Conservation (phyloP, 352 stramenopile species). For the Globisporangium uncinulatum region DNA sequence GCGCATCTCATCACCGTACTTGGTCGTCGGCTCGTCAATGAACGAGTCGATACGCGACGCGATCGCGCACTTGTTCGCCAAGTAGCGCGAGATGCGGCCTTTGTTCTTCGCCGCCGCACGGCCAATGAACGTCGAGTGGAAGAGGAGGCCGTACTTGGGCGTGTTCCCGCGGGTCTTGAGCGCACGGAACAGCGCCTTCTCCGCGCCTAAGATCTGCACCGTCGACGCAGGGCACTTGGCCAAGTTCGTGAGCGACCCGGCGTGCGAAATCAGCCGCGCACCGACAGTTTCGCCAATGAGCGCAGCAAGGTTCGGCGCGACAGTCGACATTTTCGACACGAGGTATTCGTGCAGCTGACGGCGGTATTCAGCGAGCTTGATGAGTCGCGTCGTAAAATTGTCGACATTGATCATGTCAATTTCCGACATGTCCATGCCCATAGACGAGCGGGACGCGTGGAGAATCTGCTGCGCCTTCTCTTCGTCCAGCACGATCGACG, state of each 20-base stretch:
- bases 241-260: slow-evolving; percentile 97
- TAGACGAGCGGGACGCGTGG: slow-evolving; percentile 93
- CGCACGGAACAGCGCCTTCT: slow-evolving; percentile 99
- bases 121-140: slow-evolving; percentile 99
- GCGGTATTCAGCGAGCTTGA: slow-evolving; percentile 98
- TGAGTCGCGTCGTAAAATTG: slow-evolving; percentile 97
- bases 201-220: slow-evolving; percentile 99
- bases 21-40: slow-evolving; percentile 92
- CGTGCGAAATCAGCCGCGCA: slow-evolving; percentile 99
- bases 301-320: slow-evolving; percentile 98
- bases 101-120: slow-evolving; percentile 99
- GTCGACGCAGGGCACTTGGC: slow-evolving; percentile 99
- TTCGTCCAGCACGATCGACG: slow-evolving; percentile 97
- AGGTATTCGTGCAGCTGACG: slow-evolving; percentile 94
- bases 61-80: slow-evolving; percentile 99
- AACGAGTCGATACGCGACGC: slow-evolving; percentile 99
- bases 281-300: slow-evolving; percentile 99
- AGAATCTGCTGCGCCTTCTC: slow-evolving; percentile 95
- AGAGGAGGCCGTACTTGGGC: slow-evolving; percentile 99
- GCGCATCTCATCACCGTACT: slow-evolving; percentile 98
- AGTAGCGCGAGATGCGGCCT: slow-evolving; percentile 98
- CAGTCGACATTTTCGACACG: slow-evolving; percentile 96
- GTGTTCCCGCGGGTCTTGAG: slow-evolving; percentile 99
- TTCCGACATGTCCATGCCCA: slow-evolving; percentile 99
- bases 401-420: slow-evolving; percentile 99